These are phyloP conservation scores for Papiliotrema nemorosa DNA, from an alignment of 1,284 basidiomycete species.

Conservation along the genomic window DNA sequence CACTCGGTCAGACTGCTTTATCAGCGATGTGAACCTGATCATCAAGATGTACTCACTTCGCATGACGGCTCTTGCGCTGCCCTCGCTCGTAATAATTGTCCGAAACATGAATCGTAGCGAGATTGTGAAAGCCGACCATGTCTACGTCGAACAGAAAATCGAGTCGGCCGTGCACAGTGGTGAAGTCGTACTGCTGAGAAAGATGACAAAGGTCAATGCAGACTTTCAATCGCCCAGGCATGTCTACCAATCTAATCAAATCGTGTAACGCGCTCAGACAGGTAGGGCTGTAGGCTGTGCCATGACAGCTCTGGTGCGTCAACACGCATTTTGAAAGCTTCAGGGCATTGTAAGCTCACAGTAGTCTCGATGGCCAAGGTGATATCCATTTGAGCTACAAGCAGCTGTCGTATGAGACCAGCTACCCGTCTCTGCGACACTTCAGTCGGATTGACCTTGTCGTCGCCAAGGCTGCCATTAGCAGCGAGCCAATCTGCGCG, in stretches of 20 bases:
- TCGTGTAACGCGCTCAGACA: neutral
- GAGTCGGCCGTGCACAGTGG: slow-evolving; percentile 3
- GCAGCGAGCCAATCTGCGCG: neutral
- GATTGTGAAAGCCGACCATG: slow-evolving; percentile 9
- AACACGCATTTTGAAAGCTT: neutral
- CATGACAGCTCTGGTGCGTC: neutral
- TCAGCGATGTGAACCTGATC: no score
- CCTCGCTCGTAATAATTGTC: slow-evolving; percentile 12
- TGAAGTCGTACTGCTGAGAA: slow-evolving; percentile 14
- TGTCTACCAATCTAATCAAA: slow-evolving; percentile 4
- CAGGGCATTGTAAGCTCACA: no score
- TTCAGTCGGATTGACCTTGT: neutral
- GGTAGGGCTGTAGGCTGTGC: neutral
- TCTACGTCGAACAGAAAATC: slow-evolving; percentile 10
- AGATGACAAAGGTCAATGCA: slow-evolving; percentile 25
- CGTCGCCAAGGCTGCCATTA: neutral
- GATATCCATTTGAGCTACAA: neutral
- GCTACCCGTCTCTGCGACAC: neutral
- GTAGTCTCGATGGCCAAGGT: neutral
- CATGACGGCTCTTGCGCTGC: slow-evolving; percentile 16
- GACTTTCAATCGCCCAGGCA: slow-evolving; percentile 12
- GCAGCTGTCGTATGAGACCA: neutral
- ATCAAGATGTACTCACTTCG: slow-evolving; percentile 24
- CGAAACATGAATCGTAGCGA: slow-evolving; percentile 19
- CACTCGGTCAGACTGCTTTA: neutral